Conservation (phyloP, 2,329 filamentous ascomycete species). For the Biscogniauxia sp. region DNA sequence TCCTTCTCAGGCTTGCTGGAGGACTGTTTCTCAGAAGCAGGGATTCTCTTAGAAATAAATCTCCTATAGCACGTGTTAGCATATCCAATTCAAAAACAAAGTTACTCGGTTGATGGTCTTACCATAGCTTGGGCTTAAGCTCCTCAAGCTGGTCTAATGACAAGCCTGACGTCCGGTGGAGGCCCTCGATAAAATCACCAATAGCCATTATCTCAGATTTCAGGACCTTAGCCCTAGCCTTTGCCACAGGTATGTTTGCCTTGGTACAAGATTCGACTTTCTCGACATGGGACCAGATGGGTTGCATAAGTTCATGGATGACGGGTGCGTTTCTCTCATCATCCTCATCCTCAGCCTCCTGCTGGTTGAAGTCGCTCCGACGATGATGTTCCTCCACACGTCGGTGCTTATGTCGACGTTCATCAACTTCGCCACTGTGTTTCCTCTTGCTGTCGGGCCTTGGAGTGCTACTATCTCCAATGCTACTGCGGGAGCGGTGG, state of each 20-base stretch:
- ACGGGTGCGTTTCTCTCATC: conserved; percentile 32
- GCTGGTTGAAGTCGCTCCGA: conserved; percentile 34
- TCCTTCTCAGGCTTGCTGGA: conserved; percentile 26
- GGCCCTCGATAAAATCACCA: conserved; percentile 34
- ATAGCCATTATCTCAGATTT: conserved; percentile 36
- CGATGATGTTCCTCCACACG: conserved; percentile 45
- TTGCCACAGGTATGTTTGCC: conserved; percentile 33
- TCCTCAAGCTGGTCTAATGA: conserved; percentile 29
- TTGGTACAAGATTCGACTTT: conserved; percentile 34
- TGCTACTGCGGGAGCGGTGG: conserved; percentile 49
- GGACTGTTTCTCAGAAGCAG: conserved; percentile 30
- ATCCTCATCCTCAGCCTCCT: conserved; percentile 41
- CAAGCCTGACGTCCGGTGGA: conserved; percentile 32
- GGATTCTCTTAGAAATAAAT: conserved; percentile 36
- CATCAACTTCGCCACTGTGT: conserved; percentile 53
- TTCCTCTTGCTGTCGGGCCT: conserved; percentile 60
- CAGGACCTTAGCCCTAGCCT: conserved; percentile 33
- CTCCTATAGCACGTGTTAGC: conserved; percentile 26
- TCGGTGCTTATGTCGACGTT: conserved; percentile 50
- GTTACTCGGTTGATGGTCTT: conserved; percentile 10
- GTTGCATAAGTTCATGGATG: conserved; percentile 34
- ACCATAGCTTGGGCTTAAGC: conserved; percentile 37
- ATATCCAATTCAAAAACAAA: conserved; percentile 7
- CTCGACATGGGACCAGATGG: conserved; percentile 32
- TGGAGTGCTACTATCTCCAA: conserved; percentile 50